Base-by-base conservation (phyloP, 2,329 filamentous ascomycete genomes). In the Sporothrix mexicana region DNA sequence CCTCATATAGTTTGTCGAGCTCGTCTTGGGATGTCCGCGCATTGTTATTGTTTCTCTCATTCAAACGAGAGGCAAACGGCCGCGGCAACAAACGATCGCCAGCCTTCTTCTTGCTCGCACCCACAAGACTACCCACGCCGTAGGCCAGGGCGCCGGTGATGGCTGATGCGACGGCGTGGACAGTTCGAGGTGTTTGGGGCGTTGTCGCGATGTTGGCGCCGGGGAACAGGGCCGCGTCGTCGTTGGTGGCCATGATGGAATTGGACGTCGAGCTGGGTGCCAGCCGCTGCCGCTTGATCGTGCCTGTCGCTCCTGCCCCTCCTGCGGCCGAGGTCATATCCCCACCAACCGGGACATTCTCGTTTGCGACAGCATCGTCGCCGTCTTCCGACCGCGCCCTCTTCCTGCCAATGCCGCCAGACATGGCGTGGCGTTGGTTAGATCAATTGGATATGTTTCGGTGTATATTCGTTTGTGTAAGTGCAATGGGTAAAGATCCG, bases 101-200 rank as follows among this genome's bases (percentile, higher is more conserved):
- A 13, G 57, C 23, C 20, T 23, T 68, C 4, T 12, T 20, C 17
- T 25, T 72, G 36, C 61, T 62, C 23, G 59, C 51, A 23, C 45
- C 41, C 4, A 53, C 51, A 30, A 73, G 66, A 23, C 47, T 61
- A 23, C 66, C 45, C 2, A 72, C 71, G 13, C 75, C 73, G 12
- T 66, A 47, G 61, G 57, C 69, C 3, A 74, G 25, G 7, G 74
- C 76, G 1, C 75, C 75, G 3, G 72, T 67, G 12, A 76, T 74
- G 15, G 76, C 76, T 12, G 75, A 77, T 3, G 76, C 74, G 8
- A 77, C 73, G 7, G 73, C 71, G 13, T 74, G 69, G 45, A 76
- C 73, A 1, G 75, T 74, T 25, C 73, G 71, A 23, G 77, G 75
- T 1, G 76, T 78, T 59, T 76, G 73, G 9, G 75, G 78, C 1